Evolutionary conservation across 495 filamentous ascomycete species (phyloP), one percentile per base, ranked within the genome.

Genomic region (Acidomyces sp.): DNA sequence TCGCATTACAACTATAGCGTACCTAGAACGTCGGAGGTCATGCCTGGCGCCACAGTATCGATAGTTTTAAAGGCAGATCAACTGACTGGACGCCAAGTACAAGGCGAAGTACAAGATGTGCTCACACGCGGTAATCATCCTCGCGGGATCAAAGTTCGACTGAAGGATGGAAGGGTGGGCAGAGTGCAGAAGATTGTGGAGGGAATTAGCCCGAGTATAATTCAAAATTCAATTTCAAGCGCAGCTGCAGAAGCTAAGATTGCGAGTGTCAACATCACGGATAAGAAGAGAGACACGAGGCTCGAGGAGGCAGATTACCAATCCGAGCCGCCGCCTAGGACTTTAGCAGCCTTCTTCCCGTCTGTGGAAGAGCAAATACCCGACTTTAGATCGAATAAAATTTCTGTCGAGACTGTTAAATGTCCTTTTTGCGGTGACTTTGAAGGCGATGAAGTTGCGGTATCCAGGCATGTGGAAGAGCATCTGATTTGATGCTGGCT

Each of bases 1-100:
- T n/a, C n/a, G n/a, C n/a, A 19, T 36, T n/a, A 16, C 23, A 39
- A 27, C 20, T 11, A 16, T 19, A 49, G 37, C 21, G 67, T 78
- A 1, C 75, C 75, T 7, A 69, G 48, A 4, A 66, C 55, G 4
- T 46, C 51, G 10, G 56, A 77, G 25, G 70, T 81, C 15, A 30
- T 67, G 7, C 62, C 62, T 6, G 79, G 79, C 31, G 67, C 75
- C 4, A 26, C 33, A 12, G 80, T 84, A 40, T 76, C 75, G 39
- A 80, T 85, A 18, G 62, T 83, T 2, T 65, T 82, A 20, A 85
- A 85, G 51, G 63, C 56, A 10, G 80, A 85, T 52, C 80, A 85
- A 51, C 68, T 65, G 0, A 82, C 78, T 1, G 80, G 79, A 9
- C 69, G 69, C 27, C 71, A 79, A 48, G 77, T 81, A 2, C 59